phyloP scores from a whole-genome alignment of 140 eudicot genomes.

The Ambrosia hybrid region DNA sequence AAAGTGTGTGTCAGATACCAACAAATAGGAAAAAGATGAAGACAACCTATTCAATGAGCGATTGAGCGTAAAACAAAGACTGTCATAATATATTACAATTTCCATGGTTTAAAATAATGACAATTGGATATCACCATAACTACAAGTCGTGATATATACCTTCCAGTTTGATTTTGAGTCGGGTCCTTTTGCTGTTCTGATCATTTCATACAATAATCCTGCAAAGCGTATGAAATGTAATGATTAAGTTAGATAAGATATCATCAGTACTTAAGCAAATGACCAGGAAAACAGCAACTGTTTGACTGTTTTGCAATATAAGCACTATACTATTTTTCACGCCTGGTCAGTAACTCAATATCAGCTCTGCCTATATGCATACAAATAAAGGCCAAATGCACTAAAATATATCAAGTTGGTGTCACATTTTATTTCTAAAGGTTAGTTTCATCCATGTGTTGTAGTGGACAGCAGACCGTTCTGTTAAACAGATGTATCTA shows the following conservation, averaged over 20 bases:
- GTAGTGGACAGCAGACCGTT: no score
- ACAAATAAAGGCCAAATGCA: no score
- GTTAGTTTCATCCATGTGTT: no score
- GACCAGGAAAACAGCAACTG: background rate
- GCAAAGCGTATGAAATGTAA: constrained; percentile 22
- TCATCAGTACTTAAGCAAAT: constrained; percentile 13
- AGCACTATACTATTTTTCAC: no score
- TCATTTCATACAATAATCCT: constrained; percentile 91
- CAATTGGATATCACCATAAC: background rate
- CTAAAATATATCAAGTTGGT: no score
- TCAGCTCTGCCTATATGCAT: no score
- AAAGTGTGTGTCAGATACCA: constrained; percentile 24
- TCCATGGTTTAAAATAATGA: constrained; percentile 5
- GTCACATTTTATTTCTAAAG: no score
- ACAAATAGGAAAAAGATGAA: constrained; percentile 1
- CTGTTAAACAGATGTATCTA: no score
- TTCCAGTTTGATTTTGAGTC: constrained; percentile 87
- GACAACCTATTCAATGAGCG: constrained; percentile 7
- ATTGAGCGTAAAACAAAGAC: background rate
- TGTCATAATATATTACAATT: background rate
- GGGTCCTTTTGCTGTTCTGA: constrained; percentile 68
- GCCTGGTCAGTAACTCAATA: no score
- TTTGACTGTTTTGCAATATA: background rate
- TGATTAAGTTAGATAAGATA: background rate
- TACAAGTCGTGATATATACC: constrained; percentile 39